Conservation (phyloP, 2,329 filamentous ascomycete genomes). For the Magnaporthales sp. region DNA sequence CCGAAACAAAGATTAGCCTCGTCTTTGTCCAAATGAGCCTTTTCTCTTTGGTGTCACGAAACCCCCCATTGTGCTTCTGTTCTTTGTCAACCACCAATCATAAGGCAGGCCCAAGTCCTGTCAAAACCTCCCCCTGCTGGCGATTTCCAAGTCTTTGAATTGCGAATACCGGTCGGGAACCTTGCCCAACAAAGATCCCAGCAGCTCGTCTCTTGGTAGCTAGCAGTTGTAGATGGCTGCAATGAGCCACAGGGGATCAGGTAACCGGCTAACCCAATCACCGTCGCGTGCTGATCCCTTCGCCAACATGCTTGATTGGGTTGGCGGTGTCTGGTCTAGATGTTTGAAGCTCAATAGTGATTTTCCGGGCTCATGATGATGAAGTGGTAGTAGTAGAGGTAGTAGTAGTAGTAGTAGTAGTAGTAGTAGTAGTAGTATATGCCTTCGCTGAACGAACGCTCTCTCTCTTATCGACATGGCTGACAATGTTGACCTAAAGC, state of each 20-base stretch:
- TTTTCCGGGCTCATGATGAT: background rate
- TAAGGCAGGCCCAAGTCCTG: background rate
- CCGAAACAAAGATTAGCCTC: background rate
- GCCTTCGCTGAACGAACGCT: background rate
- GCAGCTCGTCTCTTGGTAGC: too few species aligned
- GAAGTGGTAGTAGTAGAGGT: too few species aligned
- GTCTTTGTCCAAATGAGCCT: background rate
- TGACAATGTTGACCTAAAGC: background rate
- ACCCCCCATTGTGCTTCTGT: background rate
- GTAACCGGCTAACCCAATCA: background rate
- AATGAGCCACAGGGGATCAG: background rate
- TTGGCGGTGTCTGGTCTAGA: background rate
- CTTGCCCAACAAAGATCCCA: background rate
- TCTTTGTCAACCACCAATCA: background rate
- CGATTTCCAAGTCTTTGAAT: background rate
- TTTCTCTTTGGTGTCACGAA: background rate
- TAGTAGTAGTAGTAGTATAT: slow-evolving; percentile 1
- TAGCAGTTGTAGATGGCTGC: background rate
- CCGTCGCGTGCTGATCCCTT: background rate
- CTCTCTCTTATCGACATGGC: background rate
- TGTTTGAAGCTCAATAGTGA: background rate
- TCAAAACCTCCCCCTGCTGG: background rate
- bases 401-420: too few species aligned
- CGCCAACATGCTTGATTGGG: background rate
- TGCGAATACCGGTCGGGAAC: background rate